Conservation (phyloP, 345 rosid genomes). For the Euphorbia pulcherrima region DNA sequence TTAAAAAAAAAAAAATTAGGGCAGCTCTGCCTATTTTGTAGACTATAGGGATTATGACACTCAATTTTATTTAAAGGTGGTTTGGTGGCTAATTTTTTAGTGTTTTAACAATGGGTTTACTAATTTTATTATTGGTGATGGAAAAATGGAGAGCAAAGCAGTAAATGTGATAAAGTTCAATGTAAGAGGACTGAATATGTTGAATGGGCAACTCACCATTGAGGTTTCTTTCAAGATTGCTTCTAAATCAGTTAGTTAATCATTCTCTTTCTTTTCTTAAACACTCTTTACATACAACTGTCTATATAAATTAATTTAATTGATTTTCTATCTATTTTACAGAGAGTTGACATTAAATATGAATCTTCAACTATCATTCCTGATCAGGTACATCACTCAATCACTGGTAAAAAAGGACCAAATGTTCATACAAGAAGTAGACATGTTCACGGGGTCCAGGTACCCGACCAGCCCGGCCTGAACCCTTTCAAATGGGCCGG, state of each 20-base stretch:
- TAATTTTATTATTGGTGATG: constrained; percentile 31
- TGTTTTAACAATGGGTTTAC: too few species aligned
- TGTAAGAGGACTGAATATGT: constrained; percentile 65
- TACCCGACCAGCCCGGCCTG: too few species aligned
- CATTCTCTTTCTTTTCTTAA: neutral
- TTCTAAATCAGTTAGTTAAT: constrained; percentile 52
- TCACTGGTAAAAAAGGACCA: too few species aligned
- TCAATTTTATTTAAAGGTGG: too few species aligned
- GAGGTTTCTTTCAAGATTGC: constrained; percentile 65
- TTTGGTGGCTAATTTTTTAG: neutral
- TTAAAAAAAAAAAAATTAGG: too few species aligned
- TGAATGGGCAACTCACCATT: constrained; percentile 68
- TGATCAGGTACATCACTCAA: constrained; percentile 66
- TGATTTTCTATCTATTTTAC: constrained; percentile 19
- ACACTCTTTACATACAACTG: constrained; percentile 1
- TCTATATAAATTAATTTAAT: too few species aligned
- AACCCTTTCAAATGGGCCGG: too few species aligned
- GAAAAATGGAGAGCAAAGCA: constrained; percentile 75
- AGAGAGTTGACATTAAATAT: constrained; percentile 70
- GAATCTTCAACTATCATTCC: constrained; percentile 68
- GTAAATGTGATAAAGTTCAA: constrained; percentile 80
- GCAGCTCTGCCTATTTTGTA: too few species aligned
- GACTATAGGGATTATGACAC: too few species aligned
- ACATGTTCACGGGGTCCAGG: too few species aligned
- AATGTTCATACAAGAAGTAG: too few species aligned